Evolutionary conservation across 129 eudicot species (phyloP).

Genomic region (Tagetes erecta): DNA sequence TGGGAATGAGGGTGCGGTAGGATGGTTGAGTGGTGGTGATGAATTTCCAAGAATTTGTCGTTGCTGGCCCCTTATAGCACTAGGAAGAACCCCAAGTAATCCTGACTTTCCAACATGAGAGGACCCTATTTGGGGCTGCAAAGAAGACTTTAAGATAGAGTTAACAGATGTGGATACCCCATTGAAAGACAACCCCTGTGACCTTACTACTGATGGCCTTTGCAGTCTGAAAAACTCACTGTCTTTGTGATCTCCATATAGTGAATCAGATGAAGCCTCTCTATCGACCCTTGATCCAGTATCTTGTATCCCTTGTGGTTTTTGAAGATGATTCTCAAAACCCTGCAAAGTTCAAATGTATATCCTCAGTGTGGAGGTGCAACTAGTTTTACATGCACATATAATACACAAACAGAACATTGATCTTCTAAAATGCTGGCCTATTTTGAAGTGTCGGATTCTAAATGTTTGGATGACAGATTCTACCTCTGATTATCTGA

Average conservation of each 20-base stretch:
- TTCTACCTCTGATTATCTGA: conserved; percentile 6
- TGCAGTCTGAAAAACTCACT: conserved; percentile 34
- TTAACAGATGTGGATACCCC: conserved; percentile 37
- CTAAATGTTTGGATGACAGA: not conserved
- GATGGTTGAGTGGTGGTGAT: conserved; percentile 43
- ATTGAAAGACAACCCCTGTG: conserved; percentile 38
- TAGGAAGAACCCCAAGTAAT: conserved; percentile 32
- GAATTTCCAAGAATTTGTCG: conserved; percentile 39
- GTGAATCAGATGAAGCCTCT: conserved; percentile 55
- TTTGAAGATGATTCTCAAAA: conserved; percentile 36
- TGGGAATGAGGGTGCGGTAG: conserved; percentile 40
- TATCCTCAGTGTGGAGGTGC: conserved; percentile 18
- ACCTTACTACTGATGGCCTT: conserved; percentile 40
- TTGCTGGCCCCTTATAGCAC: conserved; percentile 34
- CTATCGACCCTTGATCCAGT: conserved; percentile 38
- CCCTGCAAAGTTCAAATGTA: conserved; percentile 48
- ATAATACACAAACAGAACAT: conserved; percentile 2
- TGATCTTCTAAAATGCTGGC: not conserved
- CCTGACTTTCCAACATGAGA: conserved; percentile 26
- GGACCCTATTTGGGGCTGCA: conserved; percentile 39
- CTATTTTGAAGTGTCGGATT: not conserved
- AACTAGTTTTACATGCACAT: conserved; percentile 1
- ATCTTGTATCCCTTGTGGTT: conserved; percentile 41
- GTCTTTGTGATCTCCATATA: conserved; percentile 39
- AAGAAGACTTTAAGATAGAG: conserved; percentile 38